Base-by-base conservation (phyloP, 1,139 yeast species). In the Arxiozyma bovina region DNA sequence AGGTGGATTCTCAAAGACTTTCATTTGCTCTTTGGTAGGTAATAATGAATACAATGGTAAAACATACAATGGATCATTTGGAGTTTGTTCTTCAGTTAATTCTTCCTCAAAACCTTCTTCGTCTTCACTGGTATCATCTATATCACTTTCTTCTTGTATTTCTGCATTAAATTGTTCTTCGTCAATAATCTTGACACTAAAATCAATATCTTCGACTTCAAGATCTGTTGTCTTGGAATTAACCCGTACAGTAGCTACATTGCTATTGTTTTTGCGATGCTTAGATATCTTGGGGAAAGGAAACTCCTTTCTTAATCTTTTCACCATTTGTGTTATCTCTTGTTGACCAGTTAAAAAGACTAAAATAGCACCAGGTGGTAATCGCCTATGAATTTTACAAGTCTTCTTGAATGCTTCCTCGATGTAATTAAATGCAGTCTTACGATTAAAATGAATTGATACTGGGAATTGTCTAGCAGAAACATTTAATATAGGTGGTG, bases 401-500 rank as follows among this genome's bases (percentile, higher is more conserved):
- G 96, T 77, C 67, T 93, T 94, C 59, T 80, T 80, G 65, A 83
- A 87, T 0, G 96, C 94, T 66, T 93, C 98, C 45, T 87, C 96
- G 45, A 85, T 75, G 65, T 93, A 94, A 58, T 91, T 84, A 59
- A 74, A 81, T 1, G 82, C 77, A 0, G 99, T 94, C 43, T 81
- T 80, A 58, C 86, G 80, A 70, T 85, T 89, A 73, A 94, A 94
- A 70, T 94, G 99, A 21, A 87, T 78, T 18, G 96, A 83, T 0
- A 94, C 99, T 0, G 99, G 97, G 66, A 80, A 90, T 67, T 93
- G 99, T 69, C 99, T 81, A 0, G 99, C 96, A 54, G 87, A 91
- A n/a, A 94, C 90, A 61, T 86, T 85, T 48, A 94, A 73, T 40
- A 94, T 81, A 2, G 99, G 99, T 1, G 99, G 99, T 0, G 96